These are phyloP conservation scores for Mycosarcoma mackinlayi DNA, from an alignment of 1,284 basidiomycete species.

Conservation along the genomic window DNA sequence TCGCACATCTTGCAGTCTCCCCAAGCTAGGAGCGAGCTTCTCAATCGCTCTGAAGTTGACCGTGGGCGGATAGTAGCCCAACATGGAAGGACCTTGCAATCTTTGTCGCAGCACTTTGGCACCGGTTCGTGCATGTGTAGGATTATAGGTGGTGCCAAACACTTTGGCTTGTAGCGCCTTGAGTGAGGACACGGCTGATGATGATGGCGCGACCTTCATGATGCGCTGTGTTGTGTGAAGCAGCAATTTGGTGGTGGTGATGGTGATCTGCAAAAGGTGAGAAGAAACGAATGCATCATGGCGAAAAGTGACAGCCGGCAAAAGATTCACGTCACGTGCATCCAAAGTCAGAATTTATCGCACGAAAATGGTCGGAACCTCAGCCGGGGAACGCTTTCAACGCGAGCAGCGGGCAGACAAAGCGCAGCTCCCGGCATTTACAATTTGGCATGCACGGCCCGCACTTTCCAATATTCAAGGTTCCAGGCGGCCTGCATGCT, in stretches of 20 bases:
- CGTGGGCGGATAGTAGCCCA: constrained; percentile 62
- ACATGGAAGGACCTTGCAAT: constrained; percentile 62
- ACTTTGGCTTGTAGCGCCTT: constrained; percentile 54
- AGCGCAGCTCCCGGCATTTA: not conserved
- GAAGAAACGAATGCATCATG: not conserved
- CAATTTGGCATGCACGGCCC: not conserved
- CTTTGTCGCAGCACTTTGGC: constrained; percentile 58
- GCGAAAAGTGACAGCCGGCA: not conserved
- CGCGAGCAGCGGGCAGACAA: not conserved
- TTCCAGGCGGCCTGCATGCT: too few species aligned
- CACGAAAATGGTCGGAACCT: constrained; percentile 10
- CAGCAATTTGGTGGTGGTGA: not conserved
- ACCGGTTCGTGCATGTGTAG: constrained; percentile 55
- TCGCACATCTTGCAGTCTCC: constrained; percentile 35
- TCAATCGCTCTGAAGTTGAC: constrained; percentile 52
- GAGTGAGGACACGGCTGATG: constrained; percentile 47
- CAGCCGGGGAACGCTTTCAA: constrained; percentile 8
- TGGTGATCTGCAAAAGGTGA: not conserved
- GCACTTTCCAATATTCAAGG: not conserved
- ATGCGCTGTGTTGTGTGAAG: not conserved
- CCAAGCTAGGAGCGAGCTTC: constrained; percentile 29
- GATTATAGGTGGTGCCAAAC: constrained; percentile 58
- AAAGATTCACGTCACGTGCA: constrained; percentile 11
- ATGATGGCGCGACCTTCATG: constrained; percentile 47
- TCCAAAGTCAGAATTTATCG: not conserved